These are phyloP conservation scores for Aegilops bicornis DNA, from an alignment of 176 grass and related monocot genomes.

Conservation along the genomic window DNA sequence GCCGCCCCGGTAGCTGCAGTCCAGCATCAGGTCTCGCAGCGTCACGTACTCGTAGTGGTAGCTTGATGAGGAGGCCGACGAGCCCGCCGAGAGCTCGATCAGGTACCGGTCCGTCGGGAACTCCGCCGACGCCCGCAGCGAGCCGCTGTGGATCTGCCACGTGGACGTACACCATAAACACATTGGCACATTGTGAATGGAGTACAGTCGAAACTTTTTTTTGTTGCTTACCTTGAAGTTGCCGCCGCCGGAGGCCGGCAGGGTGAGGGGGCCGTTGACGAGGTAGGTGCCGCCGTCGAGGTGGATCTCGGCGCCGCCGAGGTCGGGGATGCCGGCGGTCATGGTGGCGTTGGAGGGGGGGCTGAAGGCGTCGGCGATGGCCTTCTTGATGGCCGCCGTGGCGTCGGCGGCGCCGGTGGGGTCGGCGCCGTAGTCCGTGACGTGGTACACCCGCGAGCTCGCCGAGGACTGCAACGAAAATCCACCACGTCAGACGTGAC, in stretches of 20 bases:
- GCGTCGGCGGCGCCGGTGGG: constrained; percentile 58
- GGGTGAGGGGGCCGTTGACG: constrained; percentile 47
- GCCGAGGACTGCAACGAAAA: neutral
- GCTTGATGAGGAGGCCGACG: neutral
- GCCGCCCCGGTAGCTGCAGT: constrained; percentile 69
- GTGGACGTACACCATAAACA: neutral
- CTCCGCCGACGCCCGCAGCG: constrained; percentile 53
- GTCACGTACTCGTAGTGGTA: constrained; percentile 73
- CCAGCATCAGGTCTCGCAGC: constrained; percentile 68
- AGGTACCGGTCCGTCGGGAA: constrained; percentile 73
- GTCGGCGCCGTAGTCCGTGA: constrained; percentile 87
- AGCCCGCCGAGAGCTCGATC: constrained; percentile 57
- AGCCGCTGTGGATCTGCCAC: constrained; percentile 65
- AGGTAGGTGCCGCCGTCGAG: constrained; percentile 87
- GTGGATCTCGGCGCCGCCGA: constrained; percentile 81
- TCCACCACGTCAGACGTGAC: constrained; percentile 3
- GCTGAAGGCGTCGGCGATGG: constrained; percentile 77
- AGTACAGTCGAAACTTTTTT: no score
- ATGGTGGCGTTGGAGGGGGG: constrained; percentile 41
- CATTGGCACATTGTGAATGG: neutral
- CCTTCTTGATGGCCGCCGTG: constrained; percentile 64
- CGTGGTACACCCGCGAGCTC: constrained; percentile 59
- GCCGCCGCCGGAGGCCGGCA: constrained; percentile 76
- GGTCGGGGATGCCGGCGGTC: constrained; percentile 70
- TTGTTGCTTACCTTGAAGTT: constrained; percentile 57